A percentile compares a stretch with the other conserved stretches of the same genome.
Evolutionary conservation across 352 stramenopile genomes (phyloP).

Genomic region (Phytopythium chamaehyphon): DNA sequence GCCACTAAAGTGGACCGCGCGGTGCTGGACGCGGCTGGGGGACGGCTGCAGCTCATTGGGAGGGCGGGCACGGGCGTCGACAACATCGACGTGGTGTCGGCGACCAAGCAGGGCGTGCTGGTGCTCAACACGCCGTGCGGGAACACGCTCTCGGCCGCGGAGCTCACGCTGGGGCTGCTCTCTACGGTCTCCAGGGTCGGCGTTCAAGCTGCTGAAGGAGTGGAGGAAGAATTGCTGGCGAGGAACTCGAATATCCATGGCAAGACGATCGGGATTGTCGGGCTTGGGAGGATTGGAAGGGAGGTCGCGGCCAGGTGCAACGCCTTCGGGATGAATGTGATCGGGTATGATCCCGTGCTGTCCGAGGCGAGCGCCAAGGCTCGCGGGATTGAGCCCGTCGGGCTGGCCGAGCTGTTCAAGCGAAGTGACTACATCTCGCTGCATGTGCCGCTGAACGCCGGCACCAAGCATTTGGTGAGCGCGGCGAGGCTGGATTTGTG

Average conservation of each 20-base stretch:
- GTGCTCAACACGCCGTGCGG: conserved; percentile 96
- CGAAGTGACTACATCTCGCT: conserved; percentile 95
- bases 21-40: conserved; percentile 53
- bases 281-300: conserved; percentile 92
- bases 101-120: conserved; percentile 90
- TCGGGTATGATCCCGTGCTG: conserved; percentile 93
- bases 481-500: conserved; percentile 73
- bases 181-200: conserved; percentile 56
- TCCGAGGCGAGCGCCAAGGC: conserved; percentile 76
- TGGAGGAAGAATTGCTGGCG: conserved; percentile 9
- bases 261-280: conserved; percentile 94
- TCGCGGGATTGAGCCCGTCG: conserved; percentile 81
- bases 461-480: conserved; percentile 91
- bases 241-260: conserved; percentile 77
- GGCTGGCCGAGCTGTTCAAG: conserved; percentile 83
- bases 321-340: conserved; percentile 92
- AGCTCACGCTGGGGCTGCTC: conserved; percentile 92
- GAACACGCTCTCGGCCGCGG: conserved; percentile 94
- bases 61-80: conserved; percentile 90
- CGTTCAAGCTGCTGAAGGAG: neutral
- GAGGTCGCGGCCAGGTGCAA: conserved; percentile 91
- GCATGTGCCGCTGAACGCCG: conserved; percentile 95
- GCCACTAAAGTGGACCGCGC: conserved; percentile 72
- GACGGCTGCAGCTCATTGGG: conserved; percentile 78
- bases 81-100: conserved; percentile 92